Evolutionary conservation across 768 basidiomycete genomes (phyloP).

Genomic region (Leucosporidium yakuticum): DNA sequence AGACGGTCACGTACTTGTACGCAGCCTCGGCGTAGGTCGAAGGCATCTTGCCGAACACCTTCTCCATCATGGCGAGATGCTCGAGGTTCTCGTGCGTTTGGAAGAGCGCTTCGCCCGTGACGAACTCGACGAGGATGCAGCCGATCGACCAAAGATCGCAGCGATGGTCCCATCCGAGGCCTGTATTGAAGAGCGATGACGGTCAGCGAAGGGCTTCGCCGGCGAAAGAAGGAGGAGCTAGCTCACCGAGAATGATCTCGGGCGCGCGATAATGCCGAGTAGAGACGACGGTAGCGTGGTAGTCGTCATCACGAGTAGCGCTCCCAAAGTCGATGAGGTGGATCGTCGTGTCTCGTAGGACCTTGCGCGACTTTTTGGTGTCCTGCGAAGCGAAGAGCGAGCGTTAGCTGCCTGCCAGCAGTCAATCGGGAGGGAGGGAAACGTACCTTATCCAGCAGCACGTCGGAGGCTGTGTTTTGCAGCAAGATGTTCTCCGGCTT

Average conservation of each 20-base stretch:
- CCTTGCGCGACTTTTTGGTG: conserved; percentile 53
- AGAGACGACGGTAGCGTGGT: conserved; percentile 95
- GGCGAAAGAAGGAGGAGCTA: conserved; percentile 4
- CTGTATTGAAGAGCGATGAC: conserved; percentile 50
- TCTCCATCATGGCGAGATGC: conserved; percentile 99
- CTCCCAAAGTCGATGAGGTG: conserved; percentile 97
- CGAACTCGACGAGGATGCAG: conserved; percentile 97
- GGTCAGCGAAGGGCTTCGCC: not conserved
- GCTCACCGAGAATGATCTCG: conserved; percentile 91
- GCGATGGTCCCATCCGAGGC: conserved; percentile 94
- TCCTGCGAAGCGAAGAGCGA: conserved; percentile 47
- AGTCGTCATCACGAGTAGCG: conserved; percentile 95
- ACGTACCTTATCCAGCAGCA: not conserved
- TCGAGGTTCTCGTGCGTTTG: conserved; percentile 99
- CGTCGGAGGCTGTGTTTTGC: not conserved
- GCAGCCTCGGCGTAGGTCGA: conserved; percentile 53
- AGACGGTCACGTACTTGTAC: conserved; percentile 50
- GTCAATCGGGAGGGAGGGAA: not conserved
- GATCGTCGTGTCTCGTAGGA: conserved; percentile 82
- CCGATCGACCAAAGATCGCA: conserved; percentile 98
- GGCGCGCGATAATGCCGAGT: conserved; percentile 98
- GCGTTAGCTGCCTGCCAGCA: conserved; percentile 46
- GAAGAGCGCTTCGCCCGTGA: conserved; percentile 94
- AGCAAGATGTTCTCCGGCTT: conserved; percentile 91
- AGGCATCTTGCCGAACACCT: conserved; percentile 98